These are phyloP conservation scores for Penicillium psychrofluorescens DNA, from an alignment of 495 filamentous ascomycete species.

Conservation along the genomic window DNA sequence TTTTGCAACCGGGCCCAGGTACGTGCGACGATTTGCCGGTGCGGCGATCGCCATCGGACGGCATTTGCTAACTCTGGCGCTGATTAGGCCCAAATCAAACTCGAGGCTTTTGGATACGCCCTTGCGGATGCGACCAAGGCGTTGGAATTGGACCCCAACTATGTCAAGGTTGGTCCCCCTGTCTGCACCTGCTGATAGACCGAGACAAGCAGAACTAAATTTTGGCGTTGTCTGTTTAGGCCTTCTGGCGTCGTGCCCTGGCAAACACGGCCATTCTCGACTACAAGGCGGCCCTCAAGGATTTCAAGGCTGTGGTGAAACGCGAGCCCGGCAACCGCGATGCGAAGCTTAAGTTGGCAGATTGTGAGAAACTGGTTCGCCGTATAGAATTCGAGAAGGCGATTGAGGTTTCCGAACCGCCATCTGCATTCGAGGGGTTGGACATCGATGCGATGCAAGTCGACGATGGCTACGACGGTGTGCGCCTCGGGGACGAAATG, in stretches of 20 bases:
- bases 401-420: slow-evolving; percentile 87
- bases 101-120: slow-evolving; percentile 88
- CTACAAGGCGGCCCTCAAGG: slow-evolving; percentile 77
- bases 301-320: slow-evolving; percentile 87
- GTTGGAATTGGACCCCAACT: slow-evolving; percentile 80
- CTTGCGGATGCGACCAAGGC: slow-evolving; percentile 91
- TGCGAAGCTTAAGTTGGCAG: slow-evolving; percentile 80
- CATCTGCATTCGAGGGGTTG: slow-evolving; percentile 83
- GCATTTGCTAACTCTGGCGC: slow-evolving; percentile 5
- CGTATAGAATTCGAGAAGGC: slow-evolving; percentile 86
- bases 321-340: slow-evolving; percentile 81
- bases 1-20: slow-evolving; percentile 95
- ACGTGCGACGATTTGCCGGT: slow-evolving; percentile 16
- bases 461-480: slow-evolving; percentile 80
- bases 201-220: background rate
- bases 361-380: slow-evolving; percentile 89
- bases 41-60: background rate
- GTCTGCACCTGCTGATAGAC: background rate
- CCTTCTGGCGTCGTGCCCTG: slow-evolving; percentile 89
- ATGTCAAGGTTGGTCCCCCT: slow-evolving; percentile 61
- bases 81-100: slow-evolving; percentile 79
- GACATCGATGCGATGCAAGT: slow-evolving; percentile 80
- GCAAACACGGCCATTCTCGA: slow-evolving; percentile 84
- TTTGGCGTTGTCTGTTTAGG: slow-evolving; percentile 42
- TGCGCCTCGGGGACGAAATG: slow-evolving; percentile 72